Evolutionary conservation across 2,329 filamentous ascomycete species (phyloP).

Genomic region (Aspergillus chevalieri): DNA sequence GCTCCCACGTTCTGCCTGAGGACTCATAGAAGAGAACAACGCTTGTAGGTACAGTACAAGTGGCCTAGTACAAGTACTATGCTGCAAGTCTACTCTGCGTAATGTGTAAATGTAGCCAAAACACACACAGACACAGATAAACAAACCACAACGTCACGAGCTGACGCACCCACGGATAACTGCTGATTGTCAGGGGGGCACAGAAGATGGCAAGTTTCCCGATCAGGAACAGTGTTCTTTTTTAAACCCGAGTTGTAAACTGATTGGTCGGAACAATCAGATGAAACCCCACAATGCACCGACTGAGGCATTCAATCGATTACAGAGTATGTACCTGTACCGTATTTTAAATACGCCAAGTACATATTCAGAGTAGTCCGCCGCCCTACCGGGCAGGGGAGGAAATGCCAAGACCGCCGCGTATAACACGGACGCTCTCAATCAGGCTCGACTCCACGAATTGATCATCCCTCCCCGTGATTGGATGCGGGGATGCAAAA

Average conservation of each 20-base stretch:
- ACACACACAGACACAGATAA: neutral
- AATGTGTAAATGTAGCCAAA: neutral
- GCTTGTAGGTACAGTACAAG: too few relatives aligned
- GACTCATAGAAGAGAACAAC: too few relatives aligned
- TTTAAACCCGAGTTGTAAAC: too few relatives aligned
- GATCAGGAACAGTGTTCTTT: neutral
- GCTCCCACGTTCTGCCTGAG: too few relatives aligned
- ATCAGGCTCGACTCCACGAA: too few relatives aligned
- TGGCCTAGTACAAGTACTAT: too few relatives aligned
- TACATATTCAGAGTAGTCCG: neutral
- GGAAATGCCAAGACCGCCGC: conserved; percentile 17
- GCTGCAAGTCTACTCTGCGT: neutral
- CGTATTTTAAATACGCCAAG: neutral
- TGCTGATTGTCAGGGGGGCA: conserved; percentile 20
- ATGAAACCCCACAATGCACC: too few relatives aligned
- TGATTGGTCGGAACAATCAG: too few relatives aligned
- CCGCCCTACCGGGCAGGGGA: conserved; percentile 3
- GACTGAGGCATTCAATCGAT: too few relatives aligned
- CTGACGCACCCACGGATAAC: conserved; percentile 16
- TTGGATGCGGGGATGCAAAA: conserved; percentile 13
- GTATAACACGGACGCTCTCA: neutral
- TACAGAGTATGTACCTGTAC: neutral
- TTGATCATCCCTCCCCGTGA: conserved; percentile 7
- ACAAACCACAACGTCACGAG: conserved; percentile 16
- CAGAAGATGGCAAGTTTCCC: too few relatives aligned